Conservation (phyloP, 768 basidiomycete genomes). For the Suillus plorans region DNA sequence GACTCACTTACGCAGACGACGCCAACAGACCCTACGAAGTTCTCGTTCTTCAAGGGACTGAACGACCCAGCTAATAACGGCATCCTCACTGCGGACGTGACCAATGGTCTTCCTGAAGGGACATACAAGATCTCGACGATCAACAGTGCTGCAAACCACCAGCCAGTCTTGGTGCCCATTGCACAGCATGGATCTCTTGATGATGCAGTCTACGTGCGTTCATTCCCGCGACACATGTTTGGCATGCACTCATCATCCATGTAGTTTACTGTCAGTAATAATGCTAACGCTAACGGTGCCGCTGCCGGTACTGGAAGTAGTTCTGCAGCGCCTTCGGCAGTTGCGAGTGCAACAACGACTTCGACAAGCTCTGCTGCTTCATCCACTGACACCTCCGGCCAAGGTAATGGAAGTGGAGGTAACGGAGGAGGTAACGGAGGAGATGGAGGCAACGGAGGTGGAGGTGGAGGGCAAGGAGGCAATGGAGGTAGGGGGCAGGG, state of each 20-base stretch:
- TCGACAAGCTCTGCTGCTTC: neutral
- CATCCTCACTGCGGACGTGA: conserved; percentile 48
- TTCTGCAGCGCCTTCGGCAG: conserved; percentile 5
- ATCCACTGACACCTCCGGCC: neutral
- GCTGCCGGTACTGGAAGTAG: conserved; percentile 8
- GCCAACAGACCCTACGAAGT: conserved; percentile 48
- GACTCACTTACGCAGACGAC: conserved; percentile 41
- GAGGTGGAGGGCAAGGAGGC: neutral
- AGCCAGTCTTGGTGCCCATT: conserved; percentile 54
- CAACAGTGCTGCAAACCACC: conserved; percentile 57
- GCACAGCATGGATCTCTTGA: conserved; percentile 62
- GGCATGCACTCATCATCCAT: conserved; percentile 9
- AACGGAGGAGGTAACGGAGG: conserved; percentile 12
- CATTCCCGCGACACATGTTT: conserved; percentile 10
- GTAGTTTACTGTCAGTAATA: conserved; percentile 34
- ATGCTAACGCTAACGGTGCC: conserved; percentile 1
- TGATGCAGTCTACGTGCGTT: conserved; percentile 58
- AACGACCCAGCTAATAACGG: conserved; percentile 47
- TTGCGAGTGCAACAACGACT: neutral
- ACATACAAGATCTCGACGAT: conserved; percentile 60
- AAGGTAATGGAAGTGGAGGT: conserved; percentile 7
- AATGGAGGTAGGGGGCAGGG: conserved; percentile 5
- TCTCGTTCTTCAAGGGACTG: conserved; percentile 56
- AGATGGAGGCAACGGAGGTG: conserved; percentile 7
- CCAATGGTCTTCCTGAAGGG: conserved; percentile 55